phyloP scores from a whole-genome alignment of 257 asterid genomes.

The Solanum bukasovii region DNA sequence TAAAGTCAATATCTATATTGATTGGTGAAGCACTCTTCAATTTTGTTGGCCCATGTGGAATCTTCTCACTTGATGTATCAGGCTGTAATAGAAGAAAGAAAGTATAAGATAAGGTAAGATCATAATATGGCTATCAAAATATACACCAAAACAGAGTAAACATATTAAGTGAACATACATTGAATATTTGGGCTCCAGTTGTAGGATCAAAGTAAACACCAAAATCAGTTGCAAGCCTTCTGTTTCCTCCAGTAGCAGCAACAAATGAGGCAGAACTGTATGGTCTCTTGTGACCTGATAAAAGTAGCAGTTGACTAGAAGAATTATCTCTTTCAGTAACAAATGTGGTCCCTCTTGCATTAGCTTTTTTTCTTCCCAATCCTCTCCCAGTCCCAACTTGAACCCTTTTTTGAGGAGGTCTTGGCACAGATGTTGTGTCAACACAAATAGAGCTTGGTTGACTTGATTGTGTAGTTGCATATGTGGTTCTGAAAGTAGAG shows the following conservation, averaged over 20 bases:
- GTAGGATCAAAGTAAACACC: background rate
- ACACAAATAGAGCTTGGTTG: background rate
- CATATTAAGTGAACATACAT: background rate
- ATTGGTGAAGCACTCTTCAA: background rate
- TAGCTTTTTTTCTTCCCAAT: background rate
- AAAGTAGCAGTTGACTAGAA: too few species aligned
- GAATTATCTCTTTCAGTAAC: too few species aligned
- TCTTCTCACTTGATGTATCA: background rate
- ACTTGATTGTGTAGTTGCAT: background rate
- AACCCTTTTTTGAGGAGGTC: background rate
- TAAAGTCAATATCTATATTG: background rate
- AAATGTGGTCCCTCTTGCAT: background rate
- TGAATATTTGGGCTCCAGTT: too few species aligned
- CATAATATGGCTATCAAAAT: background rate
- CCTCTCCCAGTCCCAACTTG: background rate
- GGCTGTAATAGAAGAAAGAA: too few species aligned
- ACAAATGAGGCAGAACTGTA: background rate
- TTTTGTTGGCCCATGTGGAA: background rate
- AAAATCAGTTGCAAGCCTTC: too few species aligned
- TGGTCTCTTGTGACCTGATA: background rate
- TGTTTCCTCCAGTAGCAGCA: background rate
- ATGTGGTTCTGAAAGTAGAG: background rate
- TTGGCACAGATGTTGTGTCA: background rate
- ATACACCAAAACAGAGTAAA: background rate
- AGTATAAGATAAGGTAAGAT: background rate